Conservation (phyloP, 164 flowering plant genomes). For the Berberis thunbergii region DNA sequence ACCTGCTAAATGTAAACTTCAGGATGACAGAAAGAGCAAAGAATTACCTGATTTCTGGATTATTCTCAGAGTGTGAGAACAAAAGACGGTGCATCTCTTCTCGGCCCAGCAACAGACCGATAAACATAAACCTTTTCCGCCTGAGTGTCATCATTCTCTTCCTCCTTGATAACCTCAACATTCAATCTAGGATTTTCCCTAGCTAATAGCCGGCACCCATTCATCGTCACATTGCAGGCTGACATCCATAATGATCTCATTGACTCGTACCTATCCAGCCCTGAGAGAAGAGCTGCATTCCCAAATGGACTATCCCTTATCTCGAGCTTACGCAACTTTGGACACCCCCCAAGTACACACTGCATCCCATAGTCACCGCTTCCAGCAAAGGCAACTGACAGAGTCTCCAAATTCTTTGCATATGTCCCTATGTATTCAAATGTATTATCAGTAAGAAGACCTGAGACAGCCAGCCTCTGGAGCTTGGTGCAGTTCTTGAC, state of each 20-base stretch:
- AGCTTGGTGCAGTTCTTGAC: conserved; percentile 60
- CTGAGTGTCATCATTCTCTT: conserved; percentile 35
- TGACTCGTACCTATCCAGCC: conserved; percentile 52
- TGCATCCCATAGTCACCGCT: conserved; percentile 59
- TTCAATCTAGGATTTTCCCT: conserved; percentile 62
- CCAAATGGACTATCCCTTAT: conserved; percentile 86
- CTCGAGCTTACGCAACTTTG: conserved; percentile 67
- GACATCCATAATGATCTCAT: conserved; percentile 96
- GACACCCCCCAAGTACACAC: conserved; percentile 61
- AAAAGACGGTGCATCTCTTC: conserved; percentile 62
- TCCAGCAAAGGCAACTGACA: conserved; percentile 88
- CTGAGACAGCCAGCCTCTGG: conserved; percentile 66
- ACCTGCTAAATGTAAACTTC: background rate
- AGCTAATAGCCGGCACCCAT: conserved; percentile 49
- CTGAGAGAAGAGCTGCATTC: conserved; percentile 57
- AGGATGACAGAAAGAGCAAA: conserved; percentile 13
- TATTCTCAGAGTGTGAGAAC: conserved; percentile 52
- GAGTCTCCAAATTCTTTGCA: conserved; percentile 62
- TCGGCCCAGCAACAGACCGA: conserved; percentile 73
- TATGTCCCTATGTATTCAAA: conserved; percentile 69
- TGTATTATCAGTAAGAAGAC: conserved; percentile 58
- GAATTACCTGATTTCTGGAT: conserved; percentile 13
- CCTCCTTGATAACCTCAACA: conserved; percentile 79
- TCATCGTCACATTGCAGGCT: conserved; percentile 56
- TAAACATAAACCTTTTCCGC: conserved; percentile 72